Evolutionary conservation across 306 rosid species (phyloP), one percentile per base, ranked within the genome.

Genomic region (Abrus precatorius): DNA sequence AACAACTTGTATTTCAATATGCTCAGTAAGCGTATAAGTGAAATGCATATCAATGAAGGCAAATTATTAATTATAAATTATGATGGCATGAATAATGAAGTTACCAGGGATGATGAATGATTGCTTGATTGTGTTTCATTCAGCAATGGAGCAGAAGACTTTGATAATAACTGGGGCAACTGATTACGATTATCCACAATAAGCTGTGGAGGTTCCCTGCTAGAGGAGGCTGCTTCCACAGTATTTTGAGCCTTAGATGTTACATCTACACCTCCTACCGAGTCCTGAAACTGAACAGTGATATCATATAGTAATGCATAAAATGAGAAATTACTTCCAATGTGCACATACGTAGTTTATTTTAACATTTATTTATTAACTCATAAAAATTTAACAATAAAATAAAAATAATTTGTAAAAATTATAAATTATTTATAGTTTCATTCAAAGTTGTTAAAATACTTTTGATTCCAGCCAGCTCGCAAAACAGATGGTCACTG

Each of bases 31-130:
- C 14, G 36, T 40, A 30, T 4, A 55, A 73, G 8, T 48, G 2
- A 40, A 27, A 56, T 10, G 53, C 13, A 57, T 59, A 72, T 11
- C 7, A 40, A 40, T 55, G 6, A 7, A 73, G 30, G 41, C 12
- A 40, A n/a, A 40, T 7, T 38, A 11, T 57, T 11, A 71, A 52
- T 29, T 57, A 74, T 43, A 20, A 2, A 36, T 36, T 2, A 73
- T 41, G 27, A 72, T 9, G 27, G 7, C 52, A 33, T 5, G 20
- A 33, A 60, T 47, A 6, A 14, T 47, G 62, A 41, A 41, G 3
- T 74, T 76, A 76, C 80, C 80, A 45, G 53, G 29, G 48, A 28
- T 38, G 77, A 32, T 20, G 47, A 1, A 6, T 2, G 57, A 47
- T 4, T 29, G 70, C 1, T 6, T 0, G 52, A 14, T 0, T 20